Percentiles rank a stretch among this genome's conserved stretches.
These are phyloP conservation scores for Pogostemon cablin DNA, from an alignment of 257 asterid species.

Conservation along the genomic window DNA sequence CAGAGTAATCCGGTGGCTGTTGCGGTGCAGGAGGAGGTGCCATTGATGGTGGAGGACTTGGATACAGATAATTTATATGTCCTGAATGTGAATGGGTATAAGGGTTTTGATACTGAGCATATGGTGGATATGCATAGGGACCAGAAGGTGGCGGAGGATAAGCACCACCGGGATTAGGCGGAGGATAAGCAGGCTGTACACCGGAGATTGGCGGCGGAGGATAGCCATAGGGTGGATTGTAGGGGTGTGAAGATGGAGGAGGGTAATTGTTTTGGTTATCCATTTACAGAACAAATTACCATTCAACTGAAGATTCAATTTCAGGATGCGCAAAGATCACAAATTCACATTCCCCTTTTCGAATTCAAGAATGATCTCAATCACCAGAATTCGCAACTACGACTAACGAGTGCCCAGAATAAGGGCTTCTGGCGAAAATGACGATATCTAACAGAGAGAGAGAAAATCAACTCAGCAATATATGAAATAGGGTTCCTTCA, in stretches of 20 bases:
- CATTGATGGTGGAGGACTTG: conserved; percentile 40
- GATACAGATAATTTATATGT: conserved; percentile 46
- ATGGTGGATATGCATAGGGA: conserved; percentile 54
- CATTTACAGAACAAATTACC: conserved; percentile 44
- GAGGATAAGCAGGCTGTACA: conserved; percentile 40
- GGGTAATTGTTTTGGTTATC: conserved; percentile 60
- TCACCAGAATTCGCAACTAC: conserved; percentile 26
- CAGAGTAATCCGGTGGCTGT: conserved; percentile 44
- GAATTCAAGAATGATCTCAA: conserved; percentile 28
- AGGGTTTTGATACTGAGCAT: conserved; percentile 59
- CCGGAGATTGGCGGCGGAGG: conserved; percentile 43
- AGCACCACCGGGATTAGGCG: conserved; percentile 25
- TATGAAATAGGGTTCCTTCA: conserved; percentile 29
- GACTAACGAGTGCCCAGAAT: conserved; percentile 22
- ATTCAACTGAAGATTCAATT: conserved; percentile 16
- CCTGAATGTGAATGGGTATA: conserved; percentile 46
- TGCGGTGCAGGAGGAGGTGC: conserved; percentile 43
- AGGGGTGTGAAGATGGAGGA: conserved; percentile 61
- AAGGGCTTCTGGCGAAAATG: conserved; percentile 18
- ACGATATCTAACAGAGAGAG: conserved; percentile 12
- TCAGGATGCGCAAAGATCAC: conserved; percentile 17
- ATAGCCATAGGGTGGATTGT: conserved; percentile 55
- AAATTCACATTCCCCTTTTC: not conserved
- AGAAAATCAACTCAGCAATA: conserved; percentile 18
- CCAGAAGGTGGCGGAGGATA: conserved; percentile 42